phyloP scores from a whole-genome alignment of 2,329 filamentous ascomycete genomes.

The Ophiocordyceps camponoti-leonardi region DNA sequence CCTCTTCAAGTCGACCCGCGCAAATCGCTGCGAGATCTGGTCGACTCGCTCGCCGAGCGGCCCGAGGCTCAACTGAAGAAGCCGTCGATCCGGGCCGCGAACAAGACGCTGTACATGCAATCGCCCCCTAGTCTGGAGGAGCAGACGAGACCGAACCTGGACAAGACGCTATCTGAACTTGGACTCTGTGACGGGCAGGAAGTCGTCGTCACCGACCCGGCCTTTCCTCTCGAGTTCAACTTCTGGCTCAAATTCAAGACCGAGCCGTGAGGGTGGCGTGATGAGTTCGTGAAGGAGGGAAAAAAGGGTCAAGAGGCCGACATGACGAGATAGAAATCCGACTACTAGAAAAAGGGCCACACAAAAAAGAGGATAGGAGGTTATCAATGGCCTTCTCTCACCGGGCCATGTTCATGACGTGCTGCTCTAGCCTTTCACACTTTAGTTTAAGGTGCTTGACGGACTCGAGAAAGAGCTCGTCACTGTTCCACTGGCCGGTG shows the following conservation, averaged over 20 bases:
- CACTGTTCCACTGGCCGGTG: slow-evolving; percentile 86
- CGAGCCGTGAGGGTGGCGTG: neutral
- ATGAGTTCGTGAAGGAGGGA: neutral
- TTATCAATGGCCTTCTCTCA: slow-evolving; percentile 9
- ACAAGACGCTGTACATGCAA: slow-evolving; percentile 82
- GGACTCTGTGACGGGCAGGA: slow-evolving; percentile 64
- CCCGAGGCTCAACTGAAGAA: slow-evolving; percentile 90
- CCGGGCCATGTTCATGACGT: slow-evolving; percentile 47
- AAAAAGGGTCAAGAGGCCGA: no score
- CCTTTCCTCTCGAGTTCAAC: slow-evolving; percentile 56
- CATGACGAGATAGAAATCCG: neutral
- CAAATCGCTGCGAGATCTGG: slow-evolving; percentile 63
- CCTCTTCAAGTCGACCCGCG: slow-evolving; percentile 55
- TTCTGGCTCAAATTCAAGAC: slow-evolving; percentile 33
- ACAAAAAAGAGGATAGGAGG: neutral
- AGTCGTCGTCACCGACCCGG: slow-evolving; percentile 83
- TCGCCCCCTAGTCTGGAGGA: slow-evolving; percentile 66
- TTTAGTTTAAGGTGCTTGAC: slow-evolving; percentile 75
- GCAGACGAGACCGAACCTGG: slow-evolving; percentile 68
- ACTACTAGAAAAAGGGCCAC: neutral
- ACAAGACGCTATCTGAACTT: slow-evolving; percentile 60
- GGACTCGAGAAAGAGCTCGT: slow-evolving; percentile 82
- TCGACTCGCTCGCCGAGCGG: slow-evolving; percentile 66
- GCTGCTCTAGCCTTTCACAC: slow-evolving; percentile 55
- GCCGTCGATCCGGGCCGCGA: slow-evolving; percentile 63